Evolutionary conservation across 352 stramenopile species (phyloP), one percentile per base, ranked within the genome.

Genomic region (Phytophthora tubulina): DNA sequence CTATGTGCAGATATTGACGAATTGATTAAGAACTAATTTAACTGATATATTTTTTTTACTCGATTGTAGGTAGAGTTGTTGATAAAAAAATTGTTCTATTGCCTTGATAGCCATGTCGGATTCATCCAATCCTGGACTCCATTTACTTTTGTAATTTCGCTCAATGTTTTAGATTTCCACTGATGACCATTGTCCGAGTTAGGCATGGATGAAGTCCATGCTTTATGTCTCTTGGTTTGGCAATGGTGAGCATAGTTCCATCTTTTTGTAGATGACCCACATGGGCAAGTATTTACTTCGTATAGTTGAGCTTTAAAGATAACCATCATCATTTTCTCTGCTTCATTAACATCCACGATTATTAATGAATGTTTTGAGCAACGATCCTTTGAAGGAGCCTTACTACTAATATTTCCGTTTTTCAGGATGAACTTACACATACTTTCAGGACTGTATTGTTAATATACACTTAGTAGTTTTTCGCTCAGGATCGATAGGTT

Each of bases 341-440:
- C 39, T n/a, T n/a, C 39, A 45, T 45, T 45, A 39, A 39, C 3
- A 39, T 39, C 13, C 39, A 45, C 39, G 39, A 2, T 45, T 45
- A 45, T n/a, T 45, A 45, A n/a, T n/a, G 39, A 45, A 45, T 45
- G 13, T 45, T 5, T n/a, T n/a, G 3, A n/a, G 13, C 39, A 13
- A 45, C 39, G 39, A 45, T 13, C 8, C 13, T 17, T 45, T n/a
- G 39, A 45, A n/a, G 13, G 39, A 45, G 39, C 39, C 39, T 45
- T 45, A n/a, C 39, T 39, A 39, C 35, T 11, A 39, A 39, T 9
- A 39, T 39, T 39, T 39, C 35, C 35, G 35, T 39, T 39, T 45
- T 45, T 45, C 39, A 45, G 39, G 39, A 45, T 45, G 39, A 45
- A 45, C 39, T 45, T 45, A 45, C 39, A 45, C 39, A 45, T 45